These are phyloP conservation scores for Xylaria sp. DNA, from an alignment of 2,329 filamentous ascomycete genomes.

Conservation along the genomic window DNA sequence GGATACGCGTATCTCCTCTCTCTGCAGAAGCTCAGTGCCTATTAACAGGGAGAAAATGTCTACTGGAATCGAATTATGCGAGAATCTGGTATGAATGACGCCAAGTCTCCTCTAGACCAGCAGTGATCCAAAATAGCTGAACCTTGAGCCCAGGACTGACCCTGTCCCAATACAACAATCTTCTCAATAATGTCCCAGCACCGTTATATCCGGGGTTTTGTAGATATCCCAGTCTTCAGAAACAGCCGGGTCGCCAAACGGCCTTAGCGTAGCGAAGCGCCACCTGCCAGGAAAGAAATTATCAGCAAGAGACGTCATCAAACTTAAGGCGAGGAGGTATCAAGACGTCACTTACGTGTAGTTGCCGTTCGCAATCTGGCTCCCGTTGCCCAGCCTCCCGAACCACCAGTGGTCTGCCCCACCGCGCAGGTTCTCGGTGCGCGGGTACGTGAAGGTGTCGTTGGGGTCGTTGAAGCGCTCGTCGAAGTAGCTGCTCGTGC, in stretches of 20 bases:
- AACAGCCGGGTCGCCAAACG: constrained; percentile 19
- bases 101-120: no score
- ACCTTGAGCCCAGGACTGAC: no score
- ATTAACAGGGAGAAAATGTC: no score
- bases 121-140: no score
- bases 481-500: constrained; percentile 23
- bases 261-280: constrained; percentile 24
- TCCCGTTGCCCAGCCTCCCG: constrained; percentile 23
- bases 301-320: background rate
- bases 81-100: no score
- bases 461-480: constrained; percentile 28
- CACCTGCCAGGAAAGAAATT: constrained; percentile 6
- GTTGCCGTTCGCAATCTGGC: constrained; percentile 22
- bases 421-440: constrained; percentile 22
- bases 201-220: constrained; percentile 19
- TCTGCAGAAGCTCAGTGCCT: no score
- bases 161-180: no score
- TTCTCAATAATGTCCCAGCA: constrained; percentile 26
- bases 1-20: no score
- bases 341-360: constrained; percentile 19
- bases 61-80: no score
- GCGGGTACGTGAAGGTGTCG: constrained; percentile 29
- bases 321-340: background rate
- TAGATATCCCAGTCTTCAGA: constrained; percentile 22
- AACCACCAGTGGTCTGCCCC: constrained; percentile 20